Conservation (phyloP, 495 filamentous ascomycete species). For the Chaetomium fimeti region DNA sequence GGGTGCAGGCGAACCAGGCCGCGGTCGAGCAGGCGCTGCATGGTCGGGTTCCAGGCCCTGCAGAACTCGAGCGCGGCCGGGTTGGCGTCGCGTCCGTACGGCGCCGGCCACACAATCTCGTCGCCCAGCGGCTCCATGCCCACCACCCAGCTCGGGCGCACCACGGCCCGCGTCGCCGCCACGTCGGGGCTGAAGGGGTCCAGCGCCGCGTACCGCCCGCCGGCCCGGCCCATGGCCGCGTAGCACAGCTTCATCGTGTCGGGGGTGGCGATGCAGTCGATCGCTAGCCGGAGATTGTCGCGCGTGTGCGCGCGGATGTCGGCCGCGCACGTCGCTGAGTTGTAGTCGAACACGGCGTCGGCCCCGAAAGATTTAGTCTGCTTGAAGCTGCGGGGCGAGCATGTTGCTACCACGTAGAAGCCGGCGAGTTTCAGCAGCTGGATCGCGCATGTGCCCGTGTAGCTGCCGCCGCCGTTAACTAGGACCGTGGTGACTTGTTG, state of each 20-base stretch:
- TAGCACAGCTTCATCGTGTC: background rate
- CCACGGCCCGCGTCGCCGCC: background rate
- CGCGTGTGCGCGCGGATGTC: background rate
- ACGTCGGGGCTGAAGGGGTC: background rate
- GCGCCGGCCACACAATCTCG: background rate
- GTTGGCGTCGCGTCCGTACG: background rate
- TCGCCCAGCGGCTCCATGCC: background rate
- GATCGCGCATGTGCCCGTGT: too few relatives aligned
- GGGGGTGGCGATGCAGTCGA: background rate
- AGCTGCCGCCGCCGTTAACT: too few relatives aligned
- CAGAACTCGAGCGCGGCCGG: background rate
- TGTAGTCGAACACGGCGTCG: background rate
- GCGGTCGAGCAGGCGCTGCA: too few relatives aligned
- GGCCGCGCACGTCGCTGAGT: background rate
- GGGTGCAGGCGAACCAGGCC: too few relatives aligned
- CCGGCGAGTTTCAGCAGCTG: background rate
- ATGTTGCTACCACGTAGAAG: background rate
- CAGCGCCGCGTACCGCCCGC: background rate
- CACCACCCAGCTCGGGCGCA: background rate
- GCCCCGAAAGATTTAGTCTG: background rate
- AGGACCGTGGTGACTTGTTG: too few relatives aligned
- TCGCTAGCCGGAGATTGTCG: background rate
- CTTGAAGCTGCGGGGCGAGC: background rate
- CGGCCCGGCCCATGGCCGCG: background rate
- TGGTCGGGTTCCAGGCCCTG: background rate